Conservation (phyloP, 129 eudicot genomes). For the Helichrysum umbraculigerum region DNA sequence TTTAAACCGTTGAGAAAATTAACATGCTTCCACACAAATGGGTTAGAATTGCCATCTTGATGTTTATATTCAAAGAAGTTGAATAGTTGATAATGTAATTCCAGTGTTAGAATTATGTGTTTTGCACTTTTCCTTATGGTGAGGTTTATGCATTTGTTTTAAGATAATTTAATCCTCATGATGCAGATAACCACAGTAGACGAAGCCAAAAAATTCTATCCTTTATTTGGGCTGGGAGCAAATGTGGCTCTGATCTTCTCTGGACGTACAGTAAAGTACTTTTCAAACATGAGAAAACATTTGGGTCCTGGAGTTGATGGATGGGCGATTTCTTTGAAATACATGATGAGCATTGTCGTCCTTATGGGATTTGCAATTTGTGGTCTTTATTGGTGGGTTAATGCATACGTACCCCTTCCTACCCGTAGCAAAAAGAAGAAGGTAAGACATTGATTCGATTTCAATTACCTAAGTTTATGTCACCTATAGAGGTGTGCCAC, state of each 20-base stretch:
- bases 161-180: slow-evolving; percentile 7
- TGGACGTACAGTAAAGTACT: slow-evolving; percentile 96
- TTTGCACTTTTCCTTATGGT: not conserved
- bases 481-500: too few relatives aligned
- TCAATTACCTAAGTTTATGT: not conserved
- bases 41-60: too few relatives aligned
- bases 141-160: slow-evolving; percentile 6
- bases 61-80: slow-evolving; percentile 4
- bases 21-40: not conserved
- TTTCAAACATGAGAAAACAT: slow-evolving; percentile 72
- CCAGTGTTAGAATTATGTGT: not conserved
- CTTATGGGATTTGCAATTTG: slow-evolving; percentile 85
- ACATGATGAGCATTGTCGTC: slow-evolving; percentile 96
- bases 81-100: not conserved
- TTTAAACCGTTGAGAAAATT: not conserved
- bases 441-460: slow-evolving; percentile 40
- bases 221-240: slow-evolving; percentile 97
- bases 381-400: slow-evolving; percentile 94
- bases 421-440: slow-evolving; percentile 95
- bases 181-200: slow-evolving; percentile 91
- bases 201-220: slow-evolving; percentile 93
- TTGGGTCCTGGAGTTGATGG: slow-evolving; percentile 99
- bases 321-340: slow-evolving; percentile 93
- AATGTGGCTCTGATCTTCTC: slow-evolving; percentile 94
- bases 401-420: slow-evolving; percentile 79